Evolutionary conservation across 2,329 filamentous ascomycete genomes (phyloP).

Genomic region (Arthrobotrys pseudoclavata): DNA sequence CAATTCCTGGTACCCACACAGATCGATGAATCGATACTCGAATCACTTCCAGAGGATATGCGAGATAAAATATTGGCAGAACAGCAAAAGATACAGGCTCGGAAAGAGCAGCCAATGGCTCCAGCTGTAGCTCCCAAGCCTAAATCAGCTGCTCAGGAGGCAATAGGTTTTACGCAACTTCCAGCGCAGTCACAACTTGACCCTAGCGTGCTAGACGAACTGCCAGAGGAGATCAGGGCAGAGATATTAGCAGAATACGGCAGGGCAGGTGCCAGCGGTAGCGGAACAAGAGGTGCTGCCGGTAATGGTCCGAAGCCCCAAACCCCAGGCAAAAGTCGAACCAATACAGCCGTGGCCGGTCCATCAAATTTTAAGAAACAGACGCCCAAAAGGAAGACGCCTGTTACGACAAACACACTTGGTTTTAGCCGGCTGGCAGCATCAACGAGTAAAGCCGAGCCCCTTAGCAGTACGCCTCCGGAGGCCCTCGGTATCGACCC

Average conservation of each 20-base stretch:
- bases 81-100: slow-evolving; percentile 64
- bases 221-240: slow-evolving; percentile 86
- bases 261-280: slow-evolving; percentile 51
- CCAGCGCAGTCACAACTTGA: slow-evolving; percentile 82
- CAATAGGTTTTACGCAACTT: slow-evolving; percentile 62
- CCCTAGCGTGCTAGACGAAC: slow-evolving; percentile 81
- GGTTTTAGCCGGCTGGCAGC: slow-evolving; percentile 76
- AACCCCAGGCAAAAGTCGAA: slow-evolving; percentile 73
- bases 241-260: slow-evolving; percentile 83
- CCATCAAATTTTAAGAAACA: slow-evolving; percentile 70
- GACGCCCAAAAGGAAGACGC: slow-evolving; percentile 78
- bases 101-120: slow-evolving; percentile 62
- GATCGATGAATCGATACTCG: slow-evolving; percentile 83
- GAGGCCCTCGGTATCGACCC: slow-evolving; percentile 54
- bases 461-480: slow-evolving; percentile 26
- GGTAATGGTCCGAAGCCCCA: slow-evolving; percentile 65
- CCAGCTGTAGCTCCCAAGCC: slow-evolving; percentile 62
- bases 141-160: slow-evolving; percentile 65
- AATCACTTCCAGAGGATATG: slow-evolving; percentile 87
- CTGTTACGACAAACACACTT: slow-evolving; percentile 70
- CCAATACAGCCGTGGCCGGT: slow-evolving; percentile 66
- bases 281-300: slow-evolving; percentile 39
- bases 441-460: slow-evolving; percentile 69
- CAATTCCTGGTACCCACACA: slow-evolving; percentile 92
- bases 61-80: slow-evolving; percentile 79